phyloP scores from a whole-genome alignment of 345 rosid genomes.

The Syzygium grande region DNA sequence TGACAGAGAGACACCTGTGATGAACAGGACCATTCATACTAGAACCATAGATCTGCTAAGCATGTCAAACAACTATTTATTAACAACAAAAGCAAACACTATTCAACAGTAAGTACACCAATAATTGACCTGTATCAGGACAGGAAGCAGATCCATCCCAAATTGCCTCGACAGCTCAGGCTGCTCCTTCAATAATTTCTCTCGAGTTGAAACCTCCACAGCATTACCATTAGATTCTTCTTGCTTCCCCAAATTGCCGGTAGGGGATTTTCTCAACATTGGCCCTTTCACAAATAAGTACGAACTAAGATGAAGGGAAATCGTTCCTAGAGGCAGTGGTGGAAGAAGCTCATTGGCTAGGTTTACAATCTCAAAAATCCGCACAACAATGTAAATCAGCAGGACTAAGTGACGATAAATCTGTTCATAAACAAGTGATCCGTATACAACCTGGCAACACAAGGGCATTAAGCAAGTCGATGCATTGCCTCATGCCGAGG shows the following conservation, averaged over 20 bases:
- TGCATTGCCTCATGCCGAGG: not conserved
- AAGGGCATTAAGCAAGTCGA: not conserved
- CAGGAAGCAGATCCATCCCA: constrained; percentile 96
- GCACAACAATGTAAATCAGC: not conserved
- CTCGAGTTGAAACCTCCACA: constrained; percentile 64
- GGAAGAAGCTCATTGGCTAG: constrained; percentile 99
- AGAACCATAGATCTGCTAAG: constrained; percentile 85
- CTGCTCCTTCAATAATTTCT: constrained; percentile 75
- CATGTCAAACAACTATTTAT: constrained; percentile 9
- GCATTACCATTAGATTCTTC: constrained; percentile 51
- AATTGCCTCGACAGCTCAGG: constrained; percentile 93
- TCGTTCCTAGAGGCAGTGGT: constrained; percentile 85
- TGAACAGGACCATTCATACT: constrained; percentile 92
- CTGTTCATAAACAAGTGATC: not conserved
- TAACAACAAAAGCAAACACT: not conserved
- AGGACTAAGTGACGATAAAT: not conserved
- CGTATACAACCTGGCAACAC: not conserved
- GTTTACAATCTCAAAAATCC: constrained; percentile 99
- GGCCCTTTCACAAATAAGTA: constrained; percentile 70
- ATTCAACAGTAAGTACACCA: not conserved
- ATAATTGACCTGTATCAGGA: constrained; percentile 72
- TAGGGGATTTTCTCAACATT: constrained; percentile 49
- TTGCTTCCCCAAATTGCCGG: constrained; percentile 57
- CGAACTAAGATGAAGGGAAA: constrained; percentile 73
- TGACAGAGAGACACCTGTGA: constrained; percentile 88